These are phyloP conservation scores for Tympanopsis confertula DNA, from an alignment of 2,329 filamentous ascomycete species.

Conservation along the genomic window DNA sequence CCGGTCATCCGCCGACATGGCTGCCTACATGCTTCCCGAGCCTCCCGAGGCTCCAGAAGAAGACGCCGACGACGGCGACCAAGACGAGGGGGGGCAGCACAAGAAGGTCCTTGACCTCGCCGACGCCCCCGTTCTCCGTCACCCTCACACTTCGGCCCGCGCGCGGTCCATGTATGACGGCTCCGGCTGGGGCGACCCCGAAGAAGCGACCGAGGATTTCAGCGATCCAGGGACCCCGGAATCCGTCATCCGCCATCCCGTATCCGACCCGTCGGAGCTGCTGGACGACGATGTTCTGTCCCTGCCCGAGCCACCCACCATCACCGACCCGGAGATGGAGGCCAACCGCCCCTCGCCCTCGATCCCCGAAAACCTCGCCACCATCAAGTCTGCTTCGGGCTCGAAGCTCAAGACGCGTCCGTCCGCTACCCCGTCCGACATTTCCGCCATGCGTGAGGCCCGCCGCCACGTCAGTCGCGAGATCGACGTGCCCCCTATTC, in stretches of 20 bases:
- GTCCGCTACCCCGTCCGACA: conserved; percentile 76
- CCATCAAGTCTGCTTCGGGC: conserved; percentile 71
- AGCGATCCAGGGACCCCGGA: conserved; percentile 64
- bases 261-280: conserved; percentile 33
- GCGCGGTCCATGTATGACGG: conserved; percentile 50
- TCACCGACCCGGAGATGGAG: conserved; percentile 20
- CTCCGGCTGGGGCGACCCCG: conserved; percentile 45
- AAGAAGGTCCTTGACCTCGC: conserved; percentile 18
- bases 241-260: conserved; percentile 75
- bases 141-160: conserved; percentile 33
- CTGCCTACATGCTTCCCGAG: conserved; percentile 28
- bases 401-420: conserved; percentile 80
- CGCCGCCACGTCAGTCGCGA: conserved; percentile 76
- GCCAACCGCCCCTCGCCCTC: conserved; percentile 51
- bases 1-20: neutral
- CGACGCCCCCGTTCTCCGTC: conserved; percentile 19
- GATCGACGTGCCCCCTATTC: conserved; percentile 46
- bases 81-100: neutral
- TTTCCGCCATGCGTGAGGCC: conserved; percentile 73
- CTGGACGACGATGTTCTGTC: too few species aligned
- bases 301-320: too few species aligned
- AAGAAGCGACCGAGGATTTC: conserved; percentile 37
- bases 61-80: conserved; percentile 1
- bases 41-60: conserved; percentile 20
- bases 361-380: conserved; percentile 46